Evolutionary conservation across 1,139 yeast genomes (phyloP).

Genomic region (Ogataea hybrid): DNA sequence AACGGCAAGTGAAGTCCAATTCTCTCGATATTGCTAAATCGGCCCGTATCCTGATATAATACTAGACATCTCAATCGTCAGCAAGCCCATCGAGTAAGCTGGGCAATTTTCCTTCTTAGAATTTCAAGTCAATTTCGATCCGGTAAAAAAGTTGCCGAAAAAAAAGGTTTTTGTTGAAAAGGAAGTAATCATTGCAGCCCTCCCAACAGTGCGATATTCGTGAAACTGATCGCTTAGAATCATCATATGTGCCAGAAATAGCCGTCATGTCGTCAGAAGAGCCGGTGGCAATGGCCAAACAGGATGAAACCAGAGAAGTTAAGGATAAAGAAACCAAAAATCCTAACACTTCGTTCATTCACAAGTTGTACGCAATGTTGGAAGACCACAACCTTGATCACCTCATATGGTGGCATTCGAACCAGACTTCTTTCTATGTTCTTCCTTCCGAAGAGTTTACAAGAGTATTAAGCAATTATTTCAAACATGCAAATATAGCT

Average conservation of each 20-base stretch:
- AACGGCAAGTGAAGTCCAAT: background rate
- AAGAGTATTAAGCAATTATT: constrained; percentile 61
- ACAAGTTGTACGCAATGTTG: constrained; percentile 59
- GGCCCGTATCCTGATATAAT: background rate
- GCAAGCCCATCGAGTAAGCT: background rate
- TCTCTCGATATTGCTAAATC: background rate
- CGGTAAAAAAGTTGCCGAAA: background rate
- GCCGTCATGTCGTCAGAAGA: constrained; percentile 12
- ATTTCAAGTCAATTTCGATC: background rate
- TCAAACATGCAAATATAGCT: constrained; percentile 76
- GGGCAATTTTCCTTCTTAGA: background rate
- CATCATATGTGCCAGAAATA: background rate
- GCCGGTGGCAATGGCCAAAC: constrained; percentile 10
- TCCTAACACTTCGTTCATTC: constrained; percentile 49
- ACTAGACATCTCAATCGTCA: background rate
- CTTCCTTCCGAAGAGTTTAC: constrained; percentile 67
- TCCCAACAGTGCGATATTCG: background rate
- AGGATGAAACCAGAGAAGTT: constrained; percentile 1
- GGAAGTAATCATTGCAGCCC: background rate
- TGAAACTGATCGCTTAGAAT: background rate
- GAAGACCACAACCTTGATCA: constrained; percentile 49
- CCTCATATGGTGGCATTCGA: constrained; percentile 77
- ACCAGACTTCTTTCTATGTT: constrained; percentile 55
- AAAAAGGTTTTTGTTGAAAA: constrained; percentile 1
- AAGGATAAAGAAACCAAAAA: constrained; percentile 8